phyloP scores from a whole-genome alignment of 768 basidiomycete genomes.

The Pholiota microspora region DNA sequence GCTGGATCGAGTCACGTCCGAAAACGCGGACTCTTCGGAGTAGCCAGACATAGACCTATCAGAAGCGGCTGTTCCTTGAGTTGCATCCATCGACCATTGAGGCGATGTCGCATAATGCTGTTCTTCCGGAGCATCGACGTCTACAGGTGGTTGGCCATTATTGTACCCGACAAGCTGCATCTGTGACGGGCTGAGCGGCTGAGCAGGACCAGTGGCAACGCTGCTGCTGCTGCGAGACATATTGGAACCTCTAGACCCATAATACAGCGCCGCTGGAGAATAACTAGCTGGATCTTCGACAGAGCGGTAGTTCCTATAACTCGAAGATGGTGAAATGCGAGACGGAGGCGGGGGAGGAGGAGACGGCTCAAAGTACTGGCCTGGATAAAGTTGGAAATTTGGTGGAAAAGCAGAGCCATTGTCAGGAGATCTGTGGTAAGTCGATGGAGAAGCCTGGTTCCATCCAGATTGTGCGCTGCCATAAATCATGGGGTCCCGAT shows the following conservation, averaged over 20 bases:
- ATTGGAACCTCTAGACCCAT: neutral
- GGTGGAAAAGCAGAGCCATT: neutral
- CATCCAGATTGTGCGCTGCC: neutral
- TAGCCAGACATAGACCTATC: slow-evolving; percentile 9
- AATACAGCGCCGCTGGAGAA: neutral
- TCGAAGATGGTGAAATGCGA: neutral
- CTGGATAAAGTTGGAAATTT: neutral
- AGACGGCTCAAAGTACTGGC: neutral
- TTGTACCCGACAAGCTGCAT: slow-evolving; percentile 18
- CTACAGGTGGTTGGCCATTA: slow-evolving; percentile 1
- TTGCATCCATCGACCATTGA: slow-evolving; percentile 16
- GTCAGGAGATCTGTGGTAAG: neutral
- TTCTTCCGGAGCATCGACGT: slow-evolving; percentile 6
- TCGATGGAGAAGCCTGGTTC: neutral
- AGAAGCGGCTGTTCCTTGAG: slow-evolving; percentile 6
- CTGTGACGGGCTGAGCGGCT: slow-evolving; percentile 6
- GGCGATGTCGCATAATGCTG: slow-evolving; percentile 4
- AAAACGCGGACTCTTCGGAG: slow-evolving; percentile 4
- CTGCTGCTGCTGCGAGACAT: slow-evolving; percentile 1
- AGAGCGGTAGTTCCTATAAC: neutral
- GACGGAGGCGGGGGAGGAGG: neutral
- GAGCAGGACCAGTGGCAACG: neutral
- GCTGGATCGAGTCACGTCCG: slow-evolving; percentile 8
- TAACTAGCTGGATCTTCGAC: neutral
- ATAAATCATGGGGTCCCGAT: neutral